These are phyloP conservation scores for Barnettozyma salicaria DNA, from an alignment of 805 yeast genomes.

Conservation along the genomic window DNA sequence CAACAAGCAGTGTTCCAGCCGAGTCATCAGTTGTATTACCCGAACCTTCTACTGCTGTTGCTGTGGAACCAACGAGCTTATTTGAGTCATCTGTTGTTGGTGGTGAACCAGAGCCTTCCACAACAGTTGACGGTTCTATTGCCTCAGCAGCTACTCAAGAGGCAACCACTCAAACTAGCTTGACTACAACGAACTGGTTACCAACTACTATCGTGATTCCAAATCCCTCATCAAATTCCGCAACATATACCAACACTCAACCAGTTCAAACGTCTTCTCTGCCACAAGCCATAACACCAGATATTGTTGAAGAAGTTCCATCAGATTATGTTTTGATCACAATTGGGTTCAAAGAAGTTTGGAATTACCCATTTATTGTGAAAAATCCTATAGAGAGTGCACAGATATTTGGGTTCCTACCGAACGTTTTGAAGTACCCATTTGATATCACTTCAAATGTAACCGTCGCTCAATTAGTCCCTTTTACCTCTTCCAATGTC, in stretches of 20 bases:
- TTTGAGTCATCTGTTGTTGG: not conserved
- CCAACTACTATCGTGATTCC: constrained; percentile 39
- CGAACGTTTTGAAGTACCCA: constrained; percentile 63
- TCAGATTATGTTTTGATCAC: constrained; percentile 53
- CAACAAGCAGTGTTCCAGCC: too few species aligned
- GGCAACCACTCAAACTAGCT: too few species aligned
- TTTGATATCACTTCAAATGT: constrained; percentile 43
- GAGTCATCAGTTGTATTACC: not conserved
- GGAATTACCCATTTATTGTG: constrained; percentile 83
- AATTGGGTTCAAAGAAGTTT: constrained; percentile 69
- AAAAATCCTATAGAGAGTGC: constrained; percentile 69
- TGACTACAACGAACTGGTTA: constrained; percentile 32
- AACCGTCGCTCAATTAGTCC: constrained; percentile 64
- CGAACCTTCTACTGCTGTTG: not conserved
- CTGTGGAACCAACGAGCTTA: not conserved
- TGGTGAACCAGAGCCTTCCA: not conserved
- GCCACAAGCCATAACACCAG: constrained; percentile 79
- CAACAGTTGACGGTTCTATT: not conserved
- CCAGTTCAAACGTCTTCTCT: constrained; percentile 43
- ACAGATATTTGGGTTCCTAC: constrained; percentile 79
- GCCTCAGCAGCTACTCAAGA: constrained; percentile 11
- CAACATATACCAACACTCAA: constrained; percentile 21
- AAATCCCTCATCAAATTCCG: constrained; percentile 25
- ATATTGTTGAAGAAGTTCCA: constrained; percentile 34
- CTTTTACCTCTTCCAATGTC: constrained; percentile 52